Evolutionary conservation across 2,329 filamentous ascomycete genomes (phyloP), one percentile per base, ranked within the genome.

Genomic region (Calonectria henricotiae): DNA sequence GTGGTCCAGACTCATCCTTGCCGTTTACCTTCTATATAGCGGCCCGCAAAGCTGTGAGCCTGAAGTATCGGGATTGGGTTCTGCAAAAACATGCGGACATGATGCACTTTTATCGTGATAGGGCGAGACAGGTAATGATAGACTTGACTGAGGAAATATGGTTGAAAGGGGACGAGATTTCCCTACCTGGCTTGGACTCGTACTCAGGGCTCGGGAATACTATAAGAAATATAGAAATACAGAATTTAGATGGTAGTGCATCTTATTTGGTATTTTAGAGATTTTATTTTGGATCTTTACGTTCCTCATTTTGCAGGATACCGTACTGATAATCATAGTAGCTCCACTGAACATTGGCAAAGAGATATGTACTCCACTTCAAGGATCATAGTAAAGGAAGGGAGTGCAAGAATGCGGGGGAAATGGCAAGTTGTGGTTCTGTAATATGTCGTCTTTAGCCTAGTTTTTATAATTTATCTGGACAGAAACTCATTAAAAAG

Each of bases 131-230:
- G 15, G 49, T 66, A 7, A 69, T 69, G 67, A 69, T 69, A 62
- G 51, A 63, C 9, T 35, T 69, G 17, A 69, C 67, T 27, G 67
- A 69, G 15, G 51, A 69, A 37, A 69, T 69, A 35, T 69, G 67
- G 67, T 5, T 32, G 25, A 32, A 51, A 4, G 47, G 9, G 15
- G 47, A 51, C 4, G 47, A 51, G 15, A 32, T 51, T 30, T 13
- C 0, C 7, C 9, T 15, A 17, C 15, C 1, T 32, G 27, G 17
- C 5, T 23, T 9, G 25, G 47, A 51, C 25, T 17, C 4, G 27
- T n/a, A 15, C 30, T 13, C 15, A 8, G 47, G 25, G 25, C 27
- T 20, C n/a, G 47, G 47, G 6, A 7, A 32, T 30, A 32, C 13
- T 17, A 23, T 13, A 27, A 51, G 47, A 15, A 25, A 51, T 17